Conservation (phyloP, 2,329 filamentous ascomycete species). For the Verticillium alfalfae region DNA sequence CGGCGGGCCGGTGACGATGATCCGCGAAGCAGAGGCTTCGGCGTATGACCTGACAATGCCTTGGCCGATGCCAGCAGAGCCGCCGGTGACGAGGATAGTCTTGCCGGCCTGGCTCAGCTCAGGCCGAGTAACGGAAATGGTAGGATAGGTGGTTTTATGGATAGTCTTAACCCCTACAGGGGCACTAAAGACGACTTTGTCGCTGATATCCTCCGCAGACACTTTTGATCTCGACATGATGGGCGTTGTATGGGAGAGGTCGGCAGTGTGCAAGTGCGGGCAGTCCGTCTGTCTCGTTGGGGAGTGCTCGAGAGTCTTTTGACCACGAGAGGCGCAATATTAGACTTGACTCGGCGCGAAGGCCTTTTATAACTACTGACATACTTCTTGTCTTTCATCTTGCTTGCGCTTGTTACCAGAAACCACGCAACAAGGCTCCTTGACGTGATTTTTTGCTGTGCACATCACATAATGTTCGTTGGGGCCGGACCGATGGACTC, state of each 20-base stretch:
- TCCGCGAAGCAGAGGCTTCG: slow-evolving; percentile 27
- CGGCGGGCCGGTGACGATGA: slow-evolving; percentile 35
- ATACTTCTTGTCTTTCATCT: neutral
- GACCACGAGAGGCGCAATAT: no score
- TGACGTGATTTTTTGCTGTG: neutral
- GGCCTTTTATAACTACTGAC: neutral
- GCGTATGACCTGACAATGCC: slow-evolving; percentile 57
- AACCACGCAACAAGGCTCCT: no score
- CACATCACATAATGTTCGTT: neutral
- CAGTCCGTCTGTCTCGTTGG: no score
- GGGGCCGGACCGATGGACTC: neutral
- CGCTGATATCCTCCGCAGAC: neutral
- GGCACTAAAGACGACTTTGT: neutral
- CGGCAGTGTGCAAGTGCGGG: neutral
- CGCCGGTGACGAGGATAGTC: slow-evolving; percentile 62
- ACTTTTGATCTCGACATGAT: neutral
- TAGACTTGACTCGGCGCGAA: no score
- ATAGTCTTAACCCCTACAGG: neutral
- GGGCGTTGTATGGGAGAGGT: neutral
- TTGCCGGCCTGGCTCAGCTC: slow-evolving; percentile 33
- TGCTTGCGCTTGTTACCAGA: no score
- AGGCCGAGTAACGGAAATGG: slow-evolving; percentile 28
- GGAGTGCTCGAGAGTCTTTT: no score
- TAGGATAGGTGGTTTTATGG: slow-evolving; percentile 29
- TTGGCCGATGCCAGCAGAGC: slow-evolving; percentile 58